phyloP scores from a whole-genome alignment of 2,329 filamentous ascomycete species.

The Xylaria digitata region DNA sequence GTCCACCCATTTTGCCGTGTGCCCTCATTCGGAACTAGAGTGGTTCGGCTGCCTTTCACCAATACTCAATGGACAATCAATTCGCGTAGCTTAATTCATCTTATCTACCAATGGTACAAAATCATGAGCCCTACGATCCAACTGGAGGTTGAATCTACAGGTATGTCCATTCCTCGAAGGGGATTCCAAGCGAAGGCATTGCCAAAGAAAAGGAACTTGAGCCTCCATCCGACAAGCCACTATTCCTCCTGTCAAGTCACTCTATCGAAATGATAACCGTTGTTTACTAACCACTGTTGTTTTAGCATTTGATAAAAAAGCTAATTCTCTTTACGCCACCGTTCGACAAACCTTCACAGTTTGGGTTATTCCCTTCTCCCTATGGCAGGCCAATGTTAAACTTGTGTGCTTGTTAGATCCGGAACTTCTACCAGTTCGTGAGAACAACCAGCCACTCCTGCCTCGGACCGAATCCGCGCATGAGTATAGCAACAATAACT shows the following conservation, averaged over 20 bases:
- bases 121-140: conserved; percentile 81
- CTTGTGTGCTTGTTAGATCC: conserved; percentile 77
- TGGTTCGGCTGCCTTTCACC: conserved; percentile 53
- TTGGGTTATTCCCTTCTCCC: conserved; percentile 76
- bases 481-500: conserved; percentile 43
- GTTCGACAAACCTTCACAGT: conserved; percentile 81
- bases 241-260: neutral
- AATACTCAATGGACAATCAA: conserved; percentile 54
- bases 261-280: neutral
- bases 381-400: conserved; percentile 72
- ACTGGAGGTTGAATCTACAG: conserved; percentile 70
- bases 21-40: conserved; percentile 59
- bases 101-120: conserved; percentile 86
- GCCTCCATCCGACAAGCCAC: neutral
- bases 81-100: conserved; percentile 73
- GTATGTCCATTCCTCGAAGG: conserved; percentile 50
- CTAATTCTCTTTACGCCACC: conserved; percentile 76
- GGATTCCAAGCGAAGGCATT: neutral
- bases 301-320: conserved; percentile 74
- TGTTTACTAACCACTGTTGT: conserved; percentile 5
- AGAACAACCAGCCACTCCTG: conserved; percentile 37
- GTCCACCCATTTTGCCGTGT: conserved; percentile 83
- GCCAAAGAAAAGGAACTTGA: neutral
- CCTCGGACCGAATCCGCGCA: conserved; percentile 40
- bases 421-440: conserved; percentile 55